Evolutionary conservation across 805 yeast genomes (phyloP).

Genomic region (Kodamaea jinghongensis): DNA sequence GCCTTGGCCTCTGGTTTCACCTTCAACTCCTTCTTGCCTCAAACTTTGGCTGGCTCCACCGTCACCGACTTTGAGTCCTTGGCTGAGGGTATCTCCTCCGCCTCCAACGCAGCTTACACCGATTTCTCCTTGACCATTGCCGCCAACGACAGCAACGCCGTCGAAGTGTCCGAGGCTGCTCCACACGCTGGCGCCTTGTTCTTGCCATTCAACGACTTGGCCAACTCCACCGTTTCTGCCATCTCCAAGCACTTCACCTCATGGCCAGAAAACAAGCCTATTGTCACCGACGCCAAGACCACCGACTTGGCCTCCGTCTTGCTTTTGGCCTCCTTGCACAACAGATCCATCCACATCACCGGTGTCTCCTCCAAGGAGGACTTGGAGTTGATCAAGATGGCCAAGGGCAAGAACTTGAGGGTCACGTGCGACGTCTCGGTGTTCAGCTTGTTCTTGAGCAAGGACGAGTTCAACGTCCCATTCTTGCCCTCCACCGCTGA

Average conservation of each 20-base stretch:
- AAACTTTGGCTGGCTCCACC: conserved; percentile 58
- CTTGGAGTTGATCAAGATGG: conserved; percentile 76
- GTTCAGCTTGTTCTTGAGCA: conserved; percentile 71
- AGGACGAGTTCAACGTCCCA: conserved; percentile 63
- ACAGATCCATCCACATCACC: conserved; percentile 82
- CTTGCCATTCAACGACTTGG: conserved; percentile 74
- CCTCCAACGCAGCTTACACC: conserved; percentile 63
- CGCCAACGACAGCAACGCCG: conserved; percentile 69
- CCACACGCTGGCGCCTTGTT: conserved; percentile 72
- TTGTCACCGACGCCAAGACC: conserved; percentile 87
- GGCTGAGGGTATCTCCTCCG: conserved; percentile 57
- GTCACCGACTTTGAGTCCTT: conserved; percentile 66
- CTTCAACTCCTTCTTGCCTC: conserved; percentile 76
- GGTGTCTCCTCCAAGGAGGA: conserved; percentile 81
- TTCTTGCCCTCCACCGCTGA: conserved; percentile 80
- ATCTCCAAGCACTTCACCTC: conserved; percentile 74
- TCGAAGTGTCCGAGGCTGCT: conserved; percentile 59
- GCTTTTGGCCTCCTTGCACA: conserved; percentile 83
- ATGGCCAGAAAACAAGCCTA: conserved; percentile 84
- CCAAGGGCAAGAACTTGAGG: conserved; percentile 74
- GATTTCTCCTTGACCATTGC: conserved; percentile 83
- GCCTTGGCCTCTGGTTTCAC: conserved; percentile 87
- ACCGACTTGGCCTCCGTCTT: conserved; percentile 91
- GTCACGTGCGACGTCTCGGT: conserved; percentile 91
- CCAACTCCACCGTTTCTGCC: conserved; percentile 67